phyloP scores from a whole-genome alignment of 2,329 filamentous ascomycete genomes.

The Trichoderma sp. region DNA sequence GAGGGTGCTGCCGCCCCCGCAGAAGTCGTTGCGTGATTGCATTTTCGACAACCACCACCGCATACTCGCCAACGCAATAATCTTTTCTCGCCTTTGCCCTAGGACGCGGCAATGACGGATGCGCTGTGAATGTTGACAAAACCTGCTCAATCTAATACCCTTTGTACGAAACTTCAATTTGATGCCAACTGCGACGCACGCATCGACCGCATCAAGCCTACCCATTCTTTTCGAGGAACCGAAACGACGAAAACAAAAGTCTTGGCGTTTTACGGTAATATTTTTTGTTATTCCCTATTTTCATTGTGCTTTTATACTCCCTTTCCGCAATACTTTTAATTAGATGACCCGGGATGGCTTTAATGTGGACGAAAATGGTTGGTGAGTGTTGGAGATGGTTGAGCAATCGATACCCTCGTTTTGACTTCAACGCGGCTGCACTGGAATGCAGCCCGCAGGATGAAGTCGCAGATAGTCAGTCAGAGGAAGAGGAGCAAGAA shows the following conservation, averaged over 20 bases:
- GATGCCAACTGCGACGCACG: neutral
- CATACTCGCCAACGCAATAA: neutral
- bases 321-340: slow-evolving; percentile 10
- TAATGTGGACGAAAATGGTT: slow-evolving; percentile 14
- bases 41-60: neutral
- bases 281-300: neutral
- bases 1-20: slow-evolving; percentile 11
- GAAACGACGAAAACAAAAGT: slow-evolving; percentile 19
- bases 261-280: slow-evolving; percentile 9
- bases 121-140: slow-evolving; percentile 13
- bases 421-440: slow-evolving; percentile 4
- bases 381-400: slow-evolving; percentile 7
- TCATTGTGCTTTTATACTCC: neutral
- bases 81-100: neutral
- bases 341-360: slow-evolving; percentile 18
- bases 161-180: slow-evolving; percentile 23
- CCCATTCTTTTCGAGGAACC: slow-evolving; percentile 8
- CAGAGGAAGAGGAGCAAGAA: slow-evolving; percentile 4
- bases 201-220: neutral
- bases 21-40: slow-evolving; percentile 4
- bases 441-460: neutral
- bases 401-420: slow-evolving; percentile 17
- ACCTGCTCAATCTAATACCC: slow-evolving; percentile 32
- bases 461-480: neutral
- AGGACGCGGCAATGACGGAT: neutral